Base-by-base conservation (phyloP, 352 stramenopile species). In the Phytophthora syringae region DNA sequence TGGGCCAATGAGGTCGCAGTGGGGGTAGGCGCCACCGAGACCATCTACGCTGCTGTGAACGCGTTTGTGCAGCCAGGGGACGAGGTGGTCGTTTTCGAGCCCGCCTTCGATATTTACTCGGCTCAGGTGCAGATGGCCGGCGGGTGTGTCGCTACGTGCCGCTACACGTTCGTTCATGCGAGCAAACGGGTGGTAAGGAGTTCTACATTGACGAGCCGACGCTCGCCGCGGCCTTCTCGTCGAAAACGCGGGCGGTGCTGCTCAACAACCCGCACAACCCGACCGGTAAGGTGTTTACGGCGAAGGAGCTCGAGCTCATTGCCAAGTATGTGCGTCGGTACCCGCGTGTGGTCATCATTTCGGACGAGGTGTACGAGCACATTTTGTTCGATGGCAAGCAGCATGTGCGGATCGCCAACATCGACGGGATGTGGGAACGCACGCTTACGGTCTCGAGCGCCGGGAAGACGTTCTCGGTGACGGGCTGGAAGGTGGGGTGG, bases 191-290 rank as follows among this genome's bases (percentile, higher is more conserved):
- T 12, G 70, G 71, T 27, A 91, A 87, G 30, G 80, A 84, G 59
- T 92, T 93, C 37, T 77, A 89, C 36, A 72, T 99, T 20, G 94
- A 99, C 62, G 78, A 93, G 30, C 59, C 79, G 1, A 88, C 87
- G 24, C 79, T 98, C 28, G 82, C 96, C 21, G 72, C 67, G 5
- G 85, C 85, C 7, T 97, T 99, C 59, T 96, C 93, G 11, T 73
- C 86, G 10, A 91, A 92, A 64, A 99, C 97, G n/a, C 88, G 95
- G 36, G 85, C 95, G 0, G 87, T 99, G 48, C 79, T 99, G 24
- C 80, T 99, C 22, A 99, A 99, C 85, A 99, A 97, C 57, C 97
- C 97, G 32, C 97, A 99, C 87, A 99, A 99, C 76, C 97, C 97
- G 11, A 99, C 97, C 43, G 97, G 97, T 28, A 99, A 99, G 64